Base-by-base conservation (phyloP, 768 basidiomycete genomes). In the Myochromella boudieri region DNA sequence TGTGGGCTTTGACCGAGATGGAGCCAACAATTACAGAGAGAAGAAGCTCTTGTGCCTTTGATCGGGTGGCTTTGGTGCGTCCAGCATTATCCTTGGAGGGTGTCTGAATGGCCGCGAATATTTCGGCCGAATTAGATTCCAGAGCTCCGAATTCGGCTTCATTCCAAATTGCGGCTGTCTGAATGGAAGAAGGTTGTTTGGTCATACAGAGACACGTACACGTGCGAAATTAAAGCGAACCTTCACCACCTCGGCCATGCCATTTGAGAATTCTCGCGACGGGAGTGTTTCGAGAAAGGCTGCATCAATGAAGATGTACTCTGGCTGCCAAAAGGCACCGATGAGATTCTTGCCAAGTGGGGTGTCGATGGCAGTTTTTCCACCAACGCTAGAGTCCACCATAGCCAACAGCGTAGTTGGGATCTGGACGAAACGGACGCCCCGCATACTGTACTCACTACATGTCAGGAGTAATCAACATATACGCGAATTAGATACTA, bases 141-240 rank as follows among this genome's bases (percentile, higher is more conserved):
- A 99, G 82, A 25, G 84, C 78, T 27, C 84, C 78, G 60, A 99
- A 99, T 59, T 95, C 92, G 52, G 71, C 67, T 58, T 91, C 94
- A 65, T 91, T 83, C 95, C 95, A 97, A 60, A 98, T 98, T n/a
- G 95, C 97, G 4, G 97, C 95, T 20, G 97, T 99, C 95, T 95
- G 20, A 18, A 37, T 25, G 8, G 24, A 32, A n/a, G 49, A 43
- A n/a, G 43, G n/a, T 31, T 42, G 32, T 28, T 48, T 44, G 18
- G 31, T 21, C 8, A 27, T 22, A 11, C 25, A 40, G 33, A 36
- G 41, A 20, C 32, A 32, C 28, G 14, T 17, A 44, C 28, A 38
- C 29, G 29, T 37, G 4, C 28, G 28, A 21, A 14, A 9, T 15
- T 31, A 29, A 65, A n/a, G n/a, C 75, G 49, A 46, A 91, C 94